Conservation (phyloP, 176 grass and related monocot species). For the Secale cereale region DNA sequence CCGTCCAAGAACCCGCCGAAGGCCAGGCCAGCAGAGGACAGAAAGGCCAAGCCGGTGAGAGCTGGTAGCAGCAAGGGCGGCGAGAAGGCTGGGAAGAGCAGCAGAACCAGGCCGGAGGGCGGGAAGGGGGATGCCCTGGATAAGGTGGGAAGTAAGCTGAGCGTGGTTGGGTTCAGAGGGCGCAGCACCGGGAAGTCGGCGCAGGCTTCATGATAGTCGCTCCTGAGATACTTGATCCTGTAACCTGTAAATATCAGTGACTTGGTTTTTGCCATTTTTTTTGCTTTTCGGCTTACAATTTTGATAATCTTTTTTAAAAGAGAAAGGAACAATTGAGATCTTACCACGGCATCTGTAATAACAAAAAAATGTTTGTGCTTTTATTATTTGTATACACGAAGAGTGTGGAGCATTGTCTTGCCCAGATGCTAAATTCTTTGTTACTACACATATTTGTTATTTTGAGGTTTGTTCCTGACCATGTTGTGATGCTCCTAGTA, state of each 20-base stretch:
- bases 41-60: conserved; percentile 34
- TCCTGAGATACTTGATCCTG: background rate
- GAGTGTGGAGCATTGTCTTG: background rate
- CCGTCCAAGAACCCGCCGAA: conserved; percentile 14
- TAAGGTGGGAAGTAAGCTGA: conserved; percentile 49
- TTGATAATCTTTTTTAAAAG: background rate
- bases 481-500: too few species aligned
- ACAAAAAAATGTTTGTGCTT: background rate
- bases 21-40: background rate
- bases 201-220: conserved; percentile 7
- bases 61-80: conserved; percentile 1
- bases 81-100: conserved; percentile 36
- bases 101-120: conserved; percentile 27
- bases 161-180: conserved; percentile 89
- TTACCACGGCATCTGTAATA: background rate
- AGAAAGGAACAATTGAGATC: background rate
- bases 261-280: background rate
- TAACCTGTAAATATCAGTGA: conserved; percentile 34
- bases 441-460: background rate
- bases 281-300: background rate
- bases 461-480: background rate
- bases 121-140: conserved; percentile 39
- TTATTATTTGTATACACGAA: background rate
- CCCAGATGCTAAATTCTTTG: background rate
- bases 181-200: conserved; percentile 64